Conservation (phyloP, 495 filamentous ascomycete species). For the Podospora tetraspora region DNA sequence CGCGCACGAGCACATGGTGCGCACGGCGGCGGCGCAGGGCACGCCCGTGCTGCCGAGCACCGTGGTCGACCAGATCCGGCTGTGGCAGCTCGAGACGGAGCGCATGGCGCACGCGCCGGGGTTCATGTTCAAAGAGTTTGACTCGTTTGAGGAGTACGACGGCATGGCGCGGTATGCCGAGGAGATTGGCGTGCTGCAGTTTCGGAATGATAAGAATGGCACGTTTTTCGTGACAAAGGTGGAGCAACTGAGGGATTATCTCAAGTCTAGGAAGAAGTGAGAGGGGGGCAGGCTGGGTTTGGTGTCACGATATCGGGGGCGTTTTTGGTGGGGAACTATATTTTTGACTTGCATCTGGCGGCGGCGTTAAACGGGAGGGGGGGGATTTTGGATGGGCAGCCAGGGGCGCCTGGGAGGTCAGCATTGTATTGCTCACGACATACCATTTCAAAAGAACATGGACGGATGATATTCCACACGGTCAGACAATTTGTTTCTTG, state of each 20-base stretch:
- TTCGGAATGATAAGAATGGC: conserved; percentile 71
- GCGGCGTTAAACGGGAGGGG: neutral
- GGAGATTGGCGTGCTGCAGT: conserved; percentile 85
- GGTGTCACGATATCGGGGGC: neutral
- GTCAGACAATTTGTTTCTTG: neutral
- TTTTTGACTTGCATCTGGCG: neutral
- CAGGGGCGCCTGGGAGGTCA: neutral
- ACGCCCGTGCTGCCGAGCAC: conserved; percentile 80
- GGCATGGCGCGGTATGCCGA: conserved; percentile 72
- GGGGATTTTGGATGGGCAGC: neutral
- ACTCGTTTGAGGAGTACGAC: conserved; percentile 67
- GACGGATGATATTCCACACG: neutral
- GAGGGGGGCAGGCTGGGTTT: conserved; percentile 14
- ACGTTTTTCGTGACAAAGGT: conserved; percentile 84
- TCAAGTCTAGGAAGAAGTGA: conserved; percentile 58
- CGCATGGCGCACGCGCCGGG: conserved; percentile 75
- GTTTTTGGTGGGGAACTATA: neutral
- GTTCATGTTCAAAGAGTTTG: conserved; percentile 87
- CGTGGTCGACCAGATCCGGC: conserved; percentile 92
- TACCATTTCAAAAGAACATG: neutral
- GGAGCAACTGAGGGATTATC: conserved; percentile 75
- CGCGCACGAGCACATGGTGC: conserved; percentile 87
- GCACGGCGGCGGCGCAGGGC: conserved; percentile 49
- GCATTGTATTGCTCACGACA: neutral
- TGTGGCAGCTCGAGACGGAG: conserved; percentile 97